Evolutionary conservation across 768 basidiomycete species (phyloP).

Genomic region (Mycena rebaudengoi): DNA sequence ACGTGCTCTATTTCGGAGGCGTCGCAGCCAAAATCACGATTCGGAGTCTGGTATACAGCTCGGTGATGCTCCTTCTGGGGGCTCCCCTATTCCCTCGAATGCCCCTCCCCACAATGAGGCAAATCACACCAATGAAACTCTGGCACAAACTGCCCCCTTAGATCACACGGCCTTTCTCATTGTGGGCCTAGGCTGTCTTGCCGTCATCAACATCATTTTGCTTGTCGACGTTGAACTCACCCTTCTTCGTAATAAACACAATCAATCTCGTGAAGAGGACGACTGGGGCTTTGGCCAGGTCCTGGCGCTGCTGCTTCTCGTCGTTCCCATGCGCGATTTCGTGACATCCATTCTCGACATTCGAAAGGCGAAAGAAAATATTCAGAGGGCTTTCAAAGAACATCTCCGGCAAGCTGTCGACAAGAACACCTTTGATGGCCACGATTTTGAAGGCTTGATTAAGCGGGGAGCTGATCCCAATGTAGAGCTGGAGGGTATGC

Average conservation of each 20-base stretch:
- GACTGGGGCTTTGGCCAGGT: not conserved
- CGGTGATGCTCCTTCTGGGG: not conserved
- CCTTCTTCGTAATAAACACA: not conserved
- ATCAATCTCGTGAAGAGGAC: not conserved
- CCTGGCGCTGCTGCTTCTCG: not conserved
- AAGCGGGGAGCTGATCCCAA: not conserved
- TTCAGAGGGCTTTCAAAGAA: not conserved
- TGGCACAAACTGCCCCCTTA: too few species aligned
- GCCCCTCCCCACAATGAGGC: not conserved
- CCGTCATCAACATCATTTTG: not conserved
- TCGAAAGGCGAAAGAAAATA: not conserved
- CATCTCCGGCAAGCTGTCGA: constrained; percentile 2
- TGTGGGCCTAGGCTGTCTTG: not conserved
- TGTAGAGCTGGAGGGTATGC: not conserved
- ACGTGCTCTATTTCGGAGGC: not conserved
- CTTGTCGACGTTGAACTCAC: not conserved
- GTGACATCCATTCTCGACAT: constrained; percentile 2
- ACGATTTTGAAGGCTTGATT: constrained; percentile 1
- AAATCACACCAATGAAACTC: not conserved
- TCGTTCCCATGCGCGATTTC: not conserved
- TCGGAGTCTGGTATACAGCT: not conserved
- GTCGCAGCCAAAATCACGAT: not conserved
- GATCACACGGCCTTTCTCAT: not conserved
- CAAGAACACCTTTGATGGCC: not conserved
- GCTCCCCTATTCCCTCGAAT: not conserved